phyloP scores from a whole-genome alignment of 306 rosid genomes.

The Pyrus pyrifolia region DNA sequence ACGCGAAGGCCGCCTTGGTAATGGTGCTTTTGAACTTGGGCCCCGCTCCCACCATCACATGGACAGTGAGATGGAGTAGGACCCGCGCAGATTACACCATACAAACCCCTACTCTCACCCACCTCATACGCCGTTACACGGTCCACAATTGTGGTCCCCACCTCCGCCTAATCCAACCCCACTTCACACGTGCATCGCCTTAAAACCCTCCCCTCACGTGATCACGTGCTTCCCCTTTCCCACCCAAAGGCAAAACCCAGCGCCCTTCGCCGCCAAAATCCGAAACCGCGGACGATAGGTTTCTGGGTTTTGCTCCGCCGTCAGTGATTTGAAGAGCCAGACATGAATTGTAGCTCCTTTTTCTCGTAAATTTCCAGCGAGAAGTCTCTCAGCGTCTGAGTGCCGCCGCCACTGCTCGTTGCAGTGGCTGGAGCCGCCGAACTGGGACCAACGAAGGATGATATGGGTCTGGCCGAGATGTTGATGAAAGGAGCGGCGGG shows the following conservation, averaged over 20 bases:
- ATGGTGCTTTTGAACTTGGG: constrained; percentile 15
- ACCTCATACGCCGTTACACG: neutral
- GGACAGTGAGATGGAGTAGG: neutral
- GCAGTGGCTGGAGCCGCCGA: constrained; percentile 3
- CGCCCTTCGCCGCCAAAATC: neutral
- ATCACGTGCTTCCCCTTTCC: constrained; percentile 39
- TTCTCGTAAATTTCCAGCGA: constrained; percentile 63
- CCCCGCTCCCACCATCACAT: constrained; percentile 31
- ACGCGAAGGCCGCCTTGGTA: constrained; percentile 9
- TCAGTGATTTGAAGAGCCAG: constrained; percentile 46
- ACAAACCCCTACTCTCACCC: neutral
- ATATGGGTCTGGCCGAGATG: constrained; percentile 41
- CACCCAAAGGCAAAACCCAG: neutral
- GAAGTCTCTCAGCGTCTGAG: constrained; percentile 55
- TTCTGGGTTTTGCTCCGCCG: neutral
- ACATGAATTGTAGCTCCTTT: constrained; percentile 68
- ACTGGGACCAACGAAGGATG: constrained; percentile 40
- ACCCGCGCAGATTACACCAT: neutral
- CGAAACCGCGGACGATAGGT: neutral
- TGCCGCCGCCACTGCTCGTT: neutral
- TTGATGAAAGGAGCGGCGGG: constrained; percentile 19
- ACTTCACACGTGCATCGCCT: constrained; percentile 26
- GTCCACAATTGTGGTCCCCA: constrained; percentile 38
- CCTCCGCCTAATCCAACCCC: constrained; percentile 23
- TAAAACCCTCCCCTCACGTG: constrained; percentile 40